A percentile compares a stretch with the other conserved stretches of the same genome.
These are phyloP conservation scores for Cutaneotrichosporon sp. DNA, from an alignment of 1,284 basidiomycete genomes.

Conservation along the genomic window DNA sequence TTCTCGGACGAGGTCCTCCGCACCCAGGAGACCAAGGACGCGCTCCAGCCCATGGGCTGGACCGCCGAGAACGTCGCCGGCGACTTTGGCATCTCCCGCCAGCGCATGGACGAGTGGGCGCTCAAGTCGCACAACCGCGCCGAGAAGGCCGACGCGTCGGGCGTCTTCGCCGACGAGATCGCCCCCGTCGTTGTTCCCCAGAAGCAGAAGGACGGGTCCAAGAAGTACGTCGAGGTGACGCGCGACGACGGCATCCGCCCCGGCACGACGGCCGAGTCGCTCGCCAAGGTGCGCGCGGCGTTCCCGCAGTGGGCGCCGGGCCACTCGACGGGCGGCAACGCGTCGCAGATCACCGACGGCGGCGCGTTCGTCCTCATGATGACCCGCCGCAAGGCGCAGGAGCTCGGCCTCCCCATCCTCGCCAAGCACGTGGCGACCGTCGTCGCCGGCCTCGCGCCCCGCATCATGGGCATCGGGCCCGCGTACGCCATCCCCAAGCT, in stretches of 20 bases:
- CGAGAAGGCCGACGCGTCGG: conserved; percentile 79
- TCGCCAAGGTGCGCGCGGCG: conserved; percentile 89
- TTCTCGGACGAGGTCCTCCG: conserved; percentile 74
- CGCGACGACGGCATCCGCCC: conserved; percentile 88
- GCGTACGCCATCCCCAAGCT: conserved; percentile 76
- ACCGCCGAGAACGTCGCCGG: conserved; percentile 92
- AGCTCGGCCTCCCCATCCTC: conserved; percentile 83
- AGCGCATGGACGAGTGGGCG: conserved; percentile 81
- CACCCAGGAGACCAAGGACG: conserved; percentile 82
- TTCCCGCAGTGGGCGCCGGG: conserved; percentile 84
- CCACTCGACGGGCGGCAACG: conserved; percentile 74
- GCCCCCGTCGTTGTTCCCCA: conserved; percentile 71
- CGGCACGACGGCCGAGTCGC: conserved; percentile 83
- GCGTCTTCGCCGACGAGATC: conserved; percentile 91
- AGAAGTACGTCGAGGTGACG: not conserved
- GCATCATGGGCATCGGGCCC: conserved; percentile 88
- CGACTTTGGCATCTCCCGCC: conserved; percentile 77
- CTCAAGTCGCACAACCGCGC: conserved; percentile 82
- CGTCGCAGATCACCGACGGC: conserved; percentile 93
- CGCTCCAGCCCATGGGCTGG: conserved; percentile 93
- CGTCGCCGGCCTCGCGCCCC: conserved; percentile 77
- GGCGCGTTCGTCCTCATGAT: conserved; percentile 91
- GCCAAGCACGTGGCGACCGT: conserved; percentile 85
- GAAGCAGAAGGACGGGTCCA: conserved; percentile 65
- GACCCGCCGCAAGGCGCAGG: conserved; percentile 80